These are phyloP conservation scores for Rhizopus microsporus DNA, from an alignment of 371 early-diverging fungal genomes.

Conservation along the genomic window DNA sequence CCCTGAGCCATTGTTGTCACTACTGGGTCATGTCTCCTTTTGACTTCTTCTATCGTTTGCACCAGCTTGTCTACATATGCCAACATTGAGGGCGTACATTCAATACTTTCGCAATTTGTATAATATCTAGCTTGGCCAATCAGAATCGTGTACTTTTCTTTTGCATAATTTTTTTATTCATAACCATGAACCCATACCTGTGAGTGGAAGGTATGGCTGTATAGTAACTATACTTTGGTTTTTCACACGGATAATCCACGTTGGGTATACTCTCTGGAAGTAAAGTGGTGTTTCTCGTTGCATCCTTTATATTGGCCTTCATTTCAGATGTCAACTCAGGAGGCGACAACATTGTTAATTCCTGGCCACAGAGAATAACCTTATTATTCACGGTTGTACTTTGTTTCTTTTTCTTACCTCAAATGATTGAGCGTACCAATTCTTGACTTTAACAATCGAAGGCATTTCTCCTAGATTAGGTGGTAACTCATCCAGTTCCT, in stretches of 20 bases:
- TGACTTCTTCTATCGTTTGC: slow-evolving; percentile 84
- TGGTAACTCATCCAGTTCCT: slow-evolving; percentile 92
- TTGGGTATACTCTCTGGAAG: slow-evolving; percentile 68
- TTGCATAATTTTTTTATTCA: slow-evolving; percentile 8
- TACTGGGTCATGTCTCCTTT: slow-evolving; percentile 92
- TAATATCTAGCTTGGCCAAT: slow-evolving; percentile 48
- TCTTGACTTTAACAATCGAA: slow-evolving; percentile 87
- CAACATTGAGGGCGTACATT: slow-evolving; percentile 70
- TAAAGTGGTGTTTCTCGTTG: slow-evolving; percentile 18
- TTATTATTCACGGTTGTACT: background rate
- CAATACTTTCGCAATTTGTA: slow-evolving; percentile 57
- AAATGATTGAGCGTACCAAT: slow-evolving; percentile 95
- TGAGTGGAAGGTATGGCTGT: background rate
- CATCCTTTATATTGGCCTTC: slow-evolving; percentile 29
- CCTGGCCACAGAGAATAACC: slow-evolving; percentile 36
- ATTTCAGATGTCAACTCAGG: slow-evolving; percentile 53
- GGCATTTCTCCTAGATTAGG: slow-evolving; percentile 86
- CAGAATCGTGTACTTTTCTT: slow-evolving; percentile 3
- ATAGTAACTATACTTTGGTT: slow-evolving; percentile 7
- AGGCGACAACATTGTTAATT: slow-evolving; percentile 73
- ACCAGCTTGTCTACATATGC: slow-evolving; percentile 85
- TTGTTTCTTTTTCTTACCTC: slow-evolving; percentile 48
- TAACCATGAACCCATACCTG: slow-evolving; percentile 4
- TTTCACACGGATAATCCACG: slow-evolving; percentile 31
- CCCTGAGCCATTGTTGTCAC: slow-evolving; percentile 94